Evolutionary conservation across 306 rosid species (phyloP), one percentile per base, ranked within the genome.

Genomic region (Carpinus viminea): DNA sequence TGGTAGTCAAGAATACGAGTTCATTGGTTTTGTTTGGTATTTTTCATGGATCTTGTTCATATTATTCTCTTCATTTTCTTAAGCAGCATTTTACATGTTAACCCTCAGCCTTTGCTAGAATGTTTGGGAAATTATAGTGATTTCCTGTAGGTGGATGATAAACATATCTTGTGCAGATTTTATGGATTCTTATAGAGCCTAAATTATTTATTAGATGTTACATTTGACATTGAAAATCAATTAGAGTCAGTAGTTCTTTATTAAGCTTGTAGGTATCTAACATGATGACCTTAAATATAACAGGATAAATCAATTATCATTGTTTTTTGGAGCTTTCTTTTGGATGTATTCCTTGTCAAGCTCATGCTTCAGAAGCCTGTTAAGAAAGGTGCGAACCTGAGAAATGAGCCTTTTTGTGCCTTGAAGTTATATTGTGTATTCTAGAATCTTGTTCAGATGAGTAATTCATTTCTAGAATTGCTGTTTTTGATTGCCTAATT

Each of bases 351-450:
- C 79, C 80, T 89, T 79, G 87, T 85, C 79, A 91, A 89, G 88
- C 77, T 82, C 76, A 73, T 92, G 55, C 89, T 91, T 81, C 62
- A 79, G 71, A 91, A 84, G 80, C 70, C 89, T 66, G 83, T 94
- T 83, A 75, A 59, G 79, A 92, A 89, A 92, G 97, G 97, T 91
- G 83, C 81, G 88, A 51, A 78, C 66, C 72, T 38, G 18, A 62
- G 62, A 72, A 21, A 78, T 28, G 52, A 53, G 81, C 62, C 59
- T 60, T 84, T 34, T 78, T 54, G 68, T 73, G 66, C 34, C 74
- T 46, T 78, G 73, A 72, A 60, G 15, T 65, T 54, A 50, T 18
- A 57, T 82, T 76, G 53, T 59, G 38, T 12, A 48, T 81, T 75
- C 8, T 4, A 36, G 48, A 50, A 75, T 18, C 50, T 83, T 68